Percentiles rank a stretch among this genome's conserved stretches.
Evolutionary conservation across 768 basidiomycete genomes (phyloP).

Genomic region (Mycena pura): DNA sequence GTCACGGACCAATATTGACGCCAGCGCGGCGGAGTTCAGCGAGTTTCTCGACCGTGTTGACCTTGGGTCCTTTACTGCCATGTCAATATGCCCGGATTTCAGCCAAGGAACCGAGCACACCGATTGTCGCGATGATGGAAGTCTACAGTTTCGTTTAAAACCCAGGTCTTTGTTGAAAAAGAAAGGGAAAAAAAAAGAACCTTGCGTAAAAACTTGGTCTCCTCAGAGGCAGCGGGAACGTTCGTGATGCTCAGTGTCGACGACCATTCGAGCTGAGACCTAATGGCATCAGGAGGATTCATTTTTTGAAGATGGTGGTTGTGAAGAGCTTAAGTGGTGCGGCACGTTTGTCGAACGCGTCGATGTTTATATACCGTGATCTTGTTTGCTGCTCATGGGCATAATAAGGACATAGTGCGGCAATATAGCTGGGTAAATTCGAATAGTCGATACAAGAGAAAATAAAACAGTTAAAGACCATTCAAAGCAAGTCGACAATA

Average conservation of each 20-base stretch:
- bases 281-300: slow-evolving; percentile 65
- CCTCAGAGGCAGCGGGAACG: slow-evolving; percentile 73
- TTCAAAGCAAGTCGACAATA: slow-evolving; percentile 50
- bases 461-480: slow-evolving; percentile 29
- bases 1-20: slow-evolving; percentile 90
- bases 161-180: slow-evolving; percentile 13
- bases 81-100: slow-evolving; percentile 20
- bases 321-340: slow-evolving; percentile 21
- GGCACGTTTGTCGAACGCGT: slow-evolving; percentile 21
- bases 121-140: slow-evolving; percentile 98
- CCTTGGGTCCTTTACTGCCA: slow-evolving; percentile 80
- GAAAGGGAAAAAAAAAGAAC: slow-evolving; percentile 48
- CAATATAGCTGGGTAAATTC: not conserved
- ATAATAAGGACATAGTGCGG: slow-evolving; percentile 4
- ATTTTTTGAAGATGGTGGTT: slow-evolving; percentile 43
- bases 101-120: slow-evolving; percentile 48
- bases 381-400: too few relatives aligned
- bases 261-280: slow-evolving; percentile 93
- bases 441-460: slow-evolving; percentile 27
- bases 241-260: slow-evolving; percentile 78
- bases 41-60: slow-evolving; percentile 90
- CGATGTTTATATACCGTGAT: slow-evolving; percentile 4
- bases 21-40: slow-evolving; percentile 85
- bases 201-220: slow-evolving; percentile 91
- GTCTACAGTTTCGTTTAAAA: slow-evolving; percentile 61